Base-by-base conservation (phyloP, 2,329 filamentous ascomycete species). In the Ceratocystis ficicola region DNA sequence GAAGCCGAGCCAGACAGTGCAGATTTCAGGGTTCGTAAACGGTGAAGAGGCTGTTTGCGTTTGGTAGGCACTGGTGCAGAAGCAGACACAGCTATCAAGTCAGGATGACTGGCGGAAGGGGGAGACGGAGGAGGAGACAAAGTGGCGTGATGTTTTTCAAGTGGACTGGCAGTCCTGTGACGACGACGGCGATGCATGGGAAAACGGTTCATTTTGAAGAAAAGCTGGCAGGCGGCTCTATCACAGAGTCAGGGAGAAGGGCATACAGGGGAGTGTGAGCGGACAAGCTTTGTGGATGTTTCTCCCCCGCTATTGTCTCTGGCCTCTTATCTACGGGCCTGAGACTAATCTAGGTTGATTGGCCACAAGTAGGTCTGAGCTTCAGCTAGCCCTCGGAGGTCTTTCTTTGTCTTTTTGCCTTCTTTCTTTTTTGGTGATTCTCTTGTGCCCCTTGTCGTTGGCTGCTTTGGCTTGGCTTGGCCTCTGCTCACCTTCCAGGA, bases 111-210 rank as follows among this genome's bases (percentile, higher is more conserved):
- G 10, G 61, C 8, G 22, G 20, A 32, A 30, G 66, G 63, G 6
- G 63, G 57, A 44, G 66, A 32, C 8, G 61, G 50, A 12, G 63
- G 52, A 48, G 36, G 28, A 55, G 50, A 36, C n/a, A 48, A 61
- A 65, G 63, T 28, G 41, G 7, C 15, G 12, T 52, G 48, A 10
- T 52, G 15, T n/a, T 59, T 59, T n/a, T 59, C 55, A 36, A 17
- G 32, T 59, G 55, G 28, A 59, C 25, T 63, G 25, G 62, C 50
- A 36, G 63, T 67, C 72, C 77, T 78, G 52, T 75, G 76, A 71
- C 77, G 77, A 68, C 77, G 76, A 64, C 76, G 76, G 65, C 76
- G 75, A 63, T 78, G 74, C 69, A 76, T 74, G 62, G 76, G 73
- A 66, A 78, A 73, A 70, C 74, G 76, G 69, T 78, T 76, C 76